Base-by-base conservation (phyloP, 352 stramenopile species). In the Phytophthora citrophthora region DNA sequence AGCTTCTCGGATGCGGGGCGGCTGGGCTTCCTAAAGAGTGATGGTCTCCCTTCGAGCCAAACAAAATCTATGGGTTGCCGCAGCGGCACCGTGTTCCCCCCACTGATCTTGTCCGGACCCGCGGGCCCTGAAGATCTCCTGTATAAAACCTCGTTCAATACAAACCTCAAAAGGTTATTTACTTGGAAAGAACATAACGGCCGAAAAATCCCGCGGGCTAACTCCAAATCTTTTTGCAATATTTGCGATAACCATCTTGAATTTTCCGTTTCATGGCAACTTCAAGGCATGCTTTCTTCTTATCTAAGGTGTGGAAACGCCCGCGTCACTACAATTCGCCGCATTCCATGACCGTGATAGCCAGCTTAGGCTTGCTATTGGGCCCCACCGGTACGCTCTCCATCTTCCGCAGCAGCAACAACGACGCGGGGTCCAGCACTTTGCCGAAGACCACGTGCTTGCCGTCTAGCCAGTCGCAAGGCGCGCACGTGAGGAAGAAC, bases 361-460 rank as follows among this genome's bases (percentile, higher is more conserved):
- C 56, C n/a, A 97, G 83, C 70, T 94, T 94, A 40, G 91, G 91
- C 55, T 96, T 96, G 70, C 82, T 94, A 61, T 88, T 89, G 48
- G 76, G 51, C 15, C 83, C 88, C 2, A 94, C 90, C 0, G 84
- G 83, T 18, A 97, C 89, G 76, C 89, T 97, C 74, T 97, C 91
- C 70, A 97, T 96, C 79, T 97, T 97, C 64, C 89, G 85, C 58
- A 97, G 72, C 43, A 95, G 71, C 32, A 96, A 75, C 68, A 97
- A 83, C 32, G 88, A 96, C 36, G 81, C 71, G 4, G 83, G 69
- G 59, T 97, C 91, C 61, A 97, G 73, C 53, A 97, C 79, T 59
- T 97, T 97, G 18, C 96, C 96, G 81, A 99, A 99, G 11, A 99
- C 96, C n/a, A 97, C 84, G 76, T 99, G 96, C 81, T 98, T 98